Conservation (phyloP, 805 yeast genomes). For the Wickerhamiella sergipiensis region DNA sequence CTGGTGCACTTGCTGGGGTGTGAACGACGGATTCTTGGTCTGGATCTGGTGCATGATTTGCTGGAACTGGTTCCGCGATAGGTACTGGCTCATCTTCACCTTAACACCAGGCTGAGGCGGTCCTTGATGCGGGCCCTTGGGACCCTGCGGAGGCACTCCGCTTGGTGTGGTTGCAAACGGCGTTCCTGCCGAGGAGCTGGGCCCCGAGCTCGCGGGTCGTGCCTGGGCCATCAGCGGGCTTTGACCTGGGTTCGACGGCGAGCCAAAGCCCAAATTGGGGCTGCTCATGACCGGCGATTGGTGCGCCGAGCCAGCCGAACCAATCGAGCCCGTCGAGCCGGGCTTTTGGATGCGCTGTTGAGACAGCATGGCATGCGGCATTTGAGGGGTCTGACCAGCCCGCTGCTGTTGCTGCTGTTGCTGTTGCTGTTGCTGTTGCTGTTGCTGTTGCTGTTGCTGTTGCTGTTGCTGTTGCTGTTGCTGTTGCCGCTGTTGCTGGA, state of each 20-base stretch:
- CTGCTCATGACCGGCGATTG: neutral
- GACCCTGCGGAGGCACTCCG: neutral
- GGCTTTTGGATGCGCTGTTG: neutral
- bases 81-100: constrained; percentile 1
- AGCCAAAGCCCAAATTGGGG: neutral
- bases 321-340: neutral
- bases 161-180: neutral
- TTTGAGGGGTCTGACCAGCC: neutral
- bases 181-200: constrained; percentile 1
- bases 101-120: neutral
- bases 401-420: constrained; percentile 7
- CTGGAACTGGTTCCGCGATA: constrained; percentile 14
- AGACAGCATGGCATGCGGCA: neutral
- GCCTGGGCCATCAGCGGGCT: neutral
- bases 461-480: constrained; percentile 30
- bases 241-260: neutral
- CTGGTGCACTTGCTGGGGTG: constrained; percentile 16
- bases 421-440: constrained; percentile 6
- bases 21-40: constrained; percentile 12
- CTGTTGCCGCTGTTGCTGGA: constrained; percentile 26
- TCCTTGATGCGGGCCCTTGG: too few species aligned
- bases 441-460: constrained; percentile 14
- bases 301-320: neutral
- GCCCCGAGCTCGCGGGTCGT: neutral
- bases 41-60: constrained; percentile 14